A percentile compares a stretch with the other conserved stretches of the same genome.
phyloP scores from a whole-genome alignment of 192 early-diverging fungal genomes.

The Kickxella alabastrina region DNA sequence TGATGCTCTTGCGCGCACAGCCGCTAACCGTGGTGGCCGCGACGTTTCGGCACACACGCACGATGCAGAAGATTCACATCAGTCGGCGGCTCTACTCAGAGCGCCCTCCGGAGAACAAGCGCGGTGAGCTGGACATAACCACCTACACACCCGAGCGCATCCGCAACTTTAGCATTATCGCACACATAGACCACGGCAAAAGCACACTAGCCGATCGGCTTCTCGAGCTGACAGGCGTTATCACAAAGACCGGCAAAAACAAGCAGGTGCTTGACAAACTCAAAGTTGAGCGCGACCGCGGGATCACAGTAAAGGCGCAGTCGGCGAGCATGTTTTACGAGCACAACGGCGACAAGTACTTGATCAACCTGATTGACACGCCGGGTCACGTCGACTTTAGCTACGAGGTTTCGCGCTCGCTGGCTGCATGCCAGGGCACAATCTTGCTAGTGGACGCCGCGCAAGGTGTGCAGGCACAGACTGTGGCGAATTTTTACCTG shows the following conservation, averaged over 20 bases:
- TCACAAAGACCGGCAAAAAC: constrained; percentile 62
- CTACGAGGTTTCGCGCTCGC: constrained; percentile 91
- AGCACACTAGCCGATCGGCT: constrained; percentile 90
- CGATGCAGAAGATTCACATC: no score
- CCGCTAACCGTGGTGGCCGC: no score
- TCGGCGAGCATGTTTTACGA: constrained; percentile 87
- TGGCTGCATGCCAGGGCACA: constrained; percentile 92
- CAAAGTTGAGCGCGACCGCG: constrained; percentile 91
- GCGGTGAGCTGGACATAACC: constrained; percentile 56
- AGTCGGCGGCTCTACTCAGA: constrained; percentile 5
- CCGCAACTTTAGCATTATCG: constrained; percentile 90
- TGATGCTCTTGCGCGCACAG: no score
- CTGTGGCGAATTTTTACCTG: constrained; percentile 94
- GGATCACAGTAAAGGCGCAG: constrained; percentile 98
- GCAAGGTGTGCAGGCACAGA: constrained; percentile 97
- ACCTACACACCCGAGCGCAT: constrained; percentile 74
- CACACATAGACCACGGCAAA: constrained; percentile 87
- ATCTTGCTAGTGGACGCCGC: constrained; percentile 89
- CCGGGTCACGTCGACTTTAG: constrained; percentile 93
- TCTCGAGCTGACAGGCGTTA: constrained; percentile 87
- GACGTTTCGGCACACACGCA: no score
- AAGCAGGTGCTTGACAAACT: constrained; percentile 96
- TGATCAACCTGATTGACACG: constrained; percentile 95
- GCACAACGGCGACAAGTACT: constrained; percentile 73
- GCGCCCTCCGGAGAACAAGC: constrained; percentile 6